Conservation (phyloP, 805 yeast genomes). For the Schwanniomyces occidentalis region DNA sequence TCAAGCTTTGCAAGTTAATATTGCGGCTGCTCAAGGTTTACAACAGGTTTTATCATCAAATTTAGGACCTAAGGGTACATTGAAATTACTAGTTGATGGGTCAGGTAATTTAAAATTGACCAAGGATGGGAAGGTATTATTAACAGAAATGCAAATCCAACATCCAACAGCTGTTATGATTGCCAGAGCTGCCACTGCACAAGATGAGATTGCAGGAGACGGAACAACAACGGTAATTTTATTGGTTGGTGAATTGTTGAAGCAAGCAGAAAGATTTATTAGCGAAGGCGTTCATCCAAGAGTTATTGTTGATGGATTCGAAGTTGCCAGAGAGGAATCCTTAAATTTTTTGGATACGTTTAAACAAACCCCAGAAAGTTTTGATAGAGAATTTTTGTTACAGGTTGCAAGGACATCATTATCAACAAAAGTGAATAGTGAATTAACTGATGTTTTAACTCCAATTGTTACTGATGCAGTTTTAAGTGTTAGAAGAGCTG, state of each 20-base stretch:
- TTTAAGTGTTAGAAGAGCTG: slow-evolving; percentile 60
- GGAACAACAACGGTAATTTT: slow-evolving; percentile 96
- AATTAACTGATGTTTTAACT: slow-evolving; percentile 75
- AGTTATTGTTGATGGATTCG: slow-evolving; percentile 92
- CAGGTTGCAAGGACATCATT: slow-evolving; percentile 92
- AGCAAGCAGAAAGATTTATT: slow-evolving; percentile 90
- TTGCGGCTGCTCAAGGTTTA: slow-evolving; percentile 94
- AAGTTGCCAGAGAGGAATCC: slow-evolving; percentile 76
- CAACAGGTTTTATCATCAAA: slow-evolving; percentile 91
- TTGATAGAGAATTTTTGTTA: slow-evolving; percentile 83
- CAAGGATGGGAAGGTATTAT: slow-evolving; percentile 92
- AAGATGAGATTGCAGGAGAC: slow-evolving; percentile 98
- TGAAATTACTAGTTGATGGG: slow-evolving; percentile 96
- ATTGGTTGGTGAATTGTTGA: slow-evolving; percentile 89
- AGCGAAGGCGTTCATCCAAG: slow-evolving; percentile 96
- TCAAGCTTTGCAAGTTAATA: slow-evolving; percentile 94
- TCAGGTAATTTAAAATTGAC: slow-evolving; percentile 94
- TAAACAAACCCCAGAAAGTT: slow-evolving; percentile 50
- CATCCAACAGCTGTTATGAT: slow-evolving; percentile 52
- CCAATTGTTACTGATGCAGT: slow-evolving; percentile 98
- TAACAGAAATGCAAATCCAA: slow-evolving; percentile 93
- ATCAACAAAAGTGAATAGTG: slow-evolving; percentile 79
- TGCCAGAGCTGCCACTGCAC: slow-evolving; percentile 97
- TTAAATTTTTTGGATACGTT: slow-evolving; percentile 68
- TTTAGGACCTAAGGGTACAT: slow-evolving; percentile 95